These are phyloP conservation scores for Oryza australiensis DNA, from an alignment of 176 grass and related monocot species.

Conservation along the genomic window DNA sequence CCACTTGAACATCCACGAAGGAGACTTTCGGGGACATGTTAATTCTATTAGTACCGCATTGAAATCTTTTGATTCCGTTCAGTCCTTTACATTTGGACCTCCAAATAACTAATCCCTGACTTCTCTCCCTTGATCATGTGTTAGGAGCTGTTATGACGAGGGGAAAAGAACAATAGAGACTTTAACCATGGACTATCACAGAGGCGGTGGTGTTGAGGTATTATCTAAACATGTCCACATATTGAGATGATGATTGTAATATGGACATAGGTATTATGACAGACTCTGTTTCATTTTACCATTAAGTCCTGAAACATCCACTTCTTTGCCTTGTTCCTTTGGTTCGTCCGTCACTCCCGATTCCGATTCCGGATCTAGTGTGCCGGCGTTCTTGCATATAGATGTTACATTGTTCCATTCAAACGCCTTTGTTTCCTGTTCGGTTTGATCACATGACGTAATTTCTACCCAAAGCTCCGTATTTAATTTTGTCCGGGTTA, in stretches of 20 bases:
- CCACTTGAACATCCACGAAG: constrained; percentile 90
- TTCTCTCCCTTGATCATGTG: constrained; percentile 39
- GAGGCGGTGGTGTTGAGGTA: constrained; percentile 74
- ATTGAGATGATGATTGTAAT: not conserved
- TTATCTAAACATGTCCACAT: not conserved
- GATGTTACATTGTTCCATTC: too few relatives aligned
- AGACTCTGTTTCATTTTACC: not conserved
- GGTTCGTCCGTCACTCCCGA: too few relatives aligned
- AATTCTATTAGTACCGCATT: constrained; percentile 77
- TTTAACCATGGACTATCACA: constrained; percentile 86
- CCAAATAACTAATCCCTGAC: not conserved
- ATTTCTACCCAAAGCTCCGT: too few relatives aligned
- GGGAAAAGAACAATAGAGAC: constrained; percentile 81
- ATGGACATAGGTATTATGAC: not conserved
- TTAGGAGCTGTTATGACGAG: constrained; percentile 89
- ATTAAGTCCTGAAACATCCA: not conserved
- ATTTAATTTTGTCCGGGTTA: too few relatives aligned
- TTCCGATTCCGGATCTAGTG: too few relatives aligned
- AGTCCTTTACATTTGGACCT: not conserved
- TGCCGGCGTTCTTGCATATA: too few relatives aligned
- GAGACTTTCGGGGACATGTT: constrained; percentile 94
- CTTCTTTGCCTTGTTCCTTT: too few relatives aligned
- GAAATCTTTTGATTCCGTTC: constrained; percentile 2
- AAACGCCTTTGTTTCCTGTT: too few relatives aligned
- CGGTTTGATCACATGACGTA: too few relatives aligned